Evolutionary conservation across 345 rosid genomes (phyloP).

Genomic region (Ailanthus altissimus): DNA sequence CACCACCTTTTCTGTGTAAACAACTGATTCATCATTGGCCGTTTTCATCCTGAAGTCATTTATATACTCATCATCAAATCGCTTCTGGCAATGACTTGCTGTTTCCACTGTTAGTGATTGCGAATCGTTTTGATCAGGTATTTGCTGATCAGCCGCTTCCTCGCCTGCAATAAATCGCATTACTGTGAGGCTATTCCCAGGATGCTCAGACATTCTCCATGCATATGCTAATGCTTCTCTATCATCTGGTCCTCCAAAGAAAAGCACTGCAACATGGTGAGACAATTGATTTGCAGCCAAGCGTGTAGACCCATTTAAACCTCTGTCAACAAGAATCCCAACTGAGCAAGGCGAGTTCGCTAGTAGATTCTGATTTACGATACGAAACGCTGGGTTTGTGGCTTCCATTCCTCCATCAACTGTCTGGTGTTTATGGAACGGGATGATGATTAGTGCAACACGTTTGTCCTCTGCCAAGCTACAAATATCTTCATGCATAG

Average conservation of each 20-base stretch:
- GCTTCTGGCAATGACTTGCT: constrained; percentile 38
- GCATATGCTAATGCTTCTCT: constrained; percentile 84
- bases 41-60: constrained; percentile 52
- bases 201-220: constrained; percentile 80
- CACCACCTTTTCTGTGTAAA: constrained; percentile 53
- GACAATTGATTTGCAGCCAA: constrained; percentile 51
- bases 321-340: constrained; percentile 89
- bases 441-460: constrained; percentile 69
- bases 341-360: constrained; percentile 82
- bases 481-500: constrained; percentile 96
- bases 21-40: constrained; percentile 43
- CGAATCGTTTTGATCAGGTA: constrained; percentile 16
- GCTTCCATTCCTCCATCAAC: constrained; percentile 98
- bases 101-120: constrained; percentile 29
- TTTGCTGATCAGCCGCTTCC: constrained; percentile 25
- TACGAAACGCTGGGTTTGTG: constrained; percentile 77
- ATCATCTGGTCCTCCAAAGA: constrained; percentile 85
- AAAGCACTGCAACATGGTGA: constrained; percentile 73
- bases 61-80: constrained; percentile 58
- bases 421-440: constrained; percentile 92
- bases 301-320: constrained; percentile 60
- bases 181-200: constrained; percentile 60
- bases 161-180: constrained; percentile 54
- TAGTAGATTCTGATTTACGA: constrained; percentile 76
- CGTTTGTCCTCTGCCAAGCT: constrained; percentile 87